Evolutionary conservation across 1,139 yeast genomes (phyloP), one percentile per base, ranked within the genome.

Genomic region (Taphrina flavorubra): DNA sequence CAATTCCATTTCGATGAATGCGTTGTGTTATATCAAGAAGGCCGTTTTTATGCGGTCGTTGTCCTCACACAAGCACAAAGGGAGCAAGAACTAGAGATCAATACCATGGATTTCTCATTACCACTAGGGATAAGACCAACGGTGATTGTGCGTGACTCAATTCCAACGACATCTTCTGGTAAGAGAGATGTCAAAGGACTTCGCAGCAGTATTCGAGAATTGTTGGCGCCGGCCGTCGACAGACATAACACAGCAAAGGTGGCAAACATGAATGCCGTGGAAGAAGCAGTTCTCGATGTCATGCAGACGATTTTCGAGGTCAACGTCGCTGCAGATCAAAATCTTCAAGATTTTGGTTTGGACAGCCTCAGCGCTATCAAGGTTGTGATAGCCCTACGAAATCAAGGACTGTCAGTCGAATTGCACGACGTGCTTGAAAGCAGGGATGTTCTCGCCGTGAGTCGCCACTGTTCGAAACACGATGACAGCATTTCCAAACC

Each of bases 11-110:
- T 70, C 11, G 34, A 55, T 10, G 53, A 58, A 10, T 70, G 72
- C 18, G 74, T 73, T 8, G 39, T 69, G 16, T 68, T 70, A 8
- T 16, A 61, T 20, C 57, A 58, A 10, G 65, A 60, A 31, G 31
- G 51, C 16, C 51, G 63, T 7, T 49, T 72, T 11, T 72, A 65
- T 14, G 70, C 70, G 2, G 72, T 70, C 16, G 72, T 69, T 14
- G 69, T 64, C 14, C 60, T 57, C 6, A 18, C 42, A 7, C 64
- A 68, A 16, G 51, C 51, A n/a, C 46, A 31, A 6, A 16, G 11
- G 47, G 47, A 44, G 8, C 18, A 13, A 8, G 47, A 44, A 16
- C 18, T 44, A 2, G 47, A 44, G 5, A 18, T 44, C n/a, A 2
- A 44, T 44, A 7, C 10, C 14, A 36, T 37, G 25, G 51, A 42